Evolutionary conservation across 73 alveolate species (phyloP).

Genomic region (Paramecium pentaurelia): DNA sequence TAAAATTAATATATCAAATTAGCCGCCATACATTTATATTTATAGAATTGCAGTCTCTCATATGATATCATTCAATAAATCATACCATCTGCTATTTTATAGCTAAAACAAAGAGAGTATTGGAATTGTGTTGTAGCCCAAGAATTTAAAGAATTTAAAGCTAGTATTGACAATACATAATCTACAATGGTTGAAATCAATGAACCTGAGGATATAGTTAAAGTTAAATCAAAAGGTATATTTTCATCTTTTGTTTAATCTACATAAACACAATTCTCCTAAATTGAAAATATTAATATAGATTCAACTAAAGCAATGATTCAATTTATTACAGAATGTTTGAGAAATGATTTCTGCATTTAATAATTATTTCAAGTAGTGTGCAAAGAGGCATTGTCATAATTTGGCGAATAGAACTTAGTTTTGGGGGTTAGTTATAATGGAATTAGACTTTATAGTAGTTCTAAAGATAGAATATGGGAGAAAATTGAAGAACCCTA

Average conservation of each 20-base stretch:
- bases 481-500: background rate
- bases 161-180: background rate
- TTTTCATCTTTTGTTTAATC: background rate
- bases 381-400: background rate
- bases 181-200: background rate
- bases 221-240: background rate
- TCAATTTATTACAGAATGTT: background rate
- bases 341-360: background rate
- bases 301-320: slow-evolving; percentile 1
- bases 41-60: background rate
- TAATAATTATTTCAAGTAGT: background rate
- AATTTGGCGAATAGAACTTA: background rate
- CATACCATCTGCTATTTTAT: background rate
- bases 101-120: background rate
- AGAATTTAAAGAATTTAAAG: background rate
- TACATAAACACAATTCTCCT: background rate
- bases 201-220: background rate
- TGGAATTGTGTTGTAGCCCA: background rate
- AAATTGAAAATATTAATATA: background rate
- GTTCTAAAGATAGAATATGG: background rate
- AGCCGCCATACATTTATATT: background rate
- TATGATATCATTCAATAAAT: background rate
- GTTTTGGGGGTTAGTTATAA: background rate
- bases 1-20: background rate
- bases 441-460: background rate